Evolutionary conservation across 225 moss, liverwort and hornwort genomes (phyloP), one percentile per base, ranked within the genome.

Genomic region (Pleurozium schreberi): DNA sequence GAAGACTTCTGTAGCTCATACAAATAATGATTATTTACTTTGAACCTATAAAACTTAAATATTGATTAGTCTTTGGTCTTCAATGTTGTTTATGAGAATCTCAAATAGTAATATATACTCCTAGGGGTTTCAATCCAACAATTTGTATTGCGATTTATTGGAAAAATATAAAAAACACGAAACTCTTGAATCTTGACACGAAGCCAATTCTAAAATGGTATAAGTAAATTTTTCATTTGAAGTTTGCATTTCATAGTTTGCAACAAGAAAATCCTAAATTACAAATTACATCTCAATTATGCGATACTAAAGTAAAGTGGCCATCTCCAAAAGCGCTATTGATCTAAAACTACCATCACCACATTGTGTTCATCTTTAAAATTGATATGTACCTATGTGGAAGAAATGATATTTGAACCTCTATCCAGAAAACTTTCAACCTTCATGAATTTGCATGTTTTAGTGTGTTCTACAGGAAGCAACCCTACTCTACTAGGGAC

Each of bases 401-500:
- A 70, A 70, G 42, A 43, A 70, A 26, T 7, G 4, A 69, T 25
- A 12, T n/a, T n/a, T 7, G 8, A 40, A 38, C 3, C 21, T 34
- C 5, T 34, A 12, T 31, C 17, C 2, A 3, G 2, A 8, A 17
- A 34, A n/a, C 7, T 68, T 68, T 21, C 4, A 21, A 2, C 13
- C 5, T 15, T 9, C 1, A 9, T 42, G 3, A 42, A 26, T 70
- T 70, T 26, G 27, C 9, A 42, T 26, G 8, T n/a, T n/a, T n/a
- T n/a, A n/a, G n/a, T n/a, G n/a, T 69, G 5, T 5, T 26, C 4
- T 15, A 23, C n/a, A n/a, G n/a, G 42, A 42, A 69, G 3, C 10
- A 10, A 5, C 10, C 19, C 21, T 10, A 0, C 10, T 36, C 6
- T 31, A 36, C 36, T 18, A 36, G 6, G 0, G 0, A 40, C 25